Percentiles rank a stretch among this genome's conserved stretches.
phyloP scores from a whole-genome alignment of 768 basidiomycete species.

The Mrakia frigida region DNA sequence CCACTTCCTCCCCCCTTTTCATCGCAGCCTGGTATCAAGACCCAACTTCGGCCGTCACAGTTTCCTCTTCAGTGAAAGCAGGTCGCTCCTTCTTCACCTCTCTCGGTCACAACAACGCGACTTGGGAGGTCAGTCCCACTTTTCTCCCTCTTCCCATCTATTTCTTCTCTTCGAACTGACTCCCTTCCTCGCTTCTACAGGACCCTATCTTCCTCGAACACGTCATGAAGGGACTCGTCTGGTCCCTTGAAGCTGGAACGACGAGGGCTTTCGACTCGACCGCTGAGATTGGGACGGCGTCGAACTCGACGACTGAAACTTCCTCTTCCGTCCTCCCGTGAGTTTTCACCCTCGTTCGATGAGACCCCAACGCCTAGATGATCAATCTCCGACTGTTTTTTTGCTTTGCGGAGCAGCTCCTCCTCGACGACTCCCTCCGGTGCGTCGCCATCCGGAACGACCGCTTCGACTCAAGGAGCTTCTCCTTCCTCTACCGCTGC shows the following conservation, averaged over 20 bases:
- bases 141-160: background rate
- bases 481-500: background rate
- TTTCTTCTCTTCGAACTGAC: background rate
- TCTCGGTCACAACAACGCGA: slow-evolving; percentile 71
- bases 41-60: slow-evolving; percentile 57
- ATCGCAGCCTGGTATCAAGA: slow-evolving; percentile 67
- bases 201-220: slow-evolving; percentile 66
- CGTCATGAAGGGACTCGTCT: slow-evolving; percentile 67
- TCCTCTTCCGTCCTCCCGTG: background rate
- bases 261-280: slow-evolving; percentile 39
- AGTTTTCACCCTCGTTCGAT: no score
- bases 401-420: background rate
- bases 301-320: background rate
- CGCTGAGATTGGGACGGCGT: background rate
- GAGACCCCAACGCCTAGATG: no score
- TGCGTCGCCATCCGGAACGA: background rate
- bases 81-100: slow-evolving; percentile 81
- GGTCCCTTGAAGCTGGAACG: slow-evolving; percentile 66
- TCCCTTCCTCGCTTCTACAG: slow-evolving; percentile 43
- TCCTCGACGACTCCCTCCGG: background rate
- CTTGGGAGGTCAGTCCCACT: slow-evolving; percentile 58
- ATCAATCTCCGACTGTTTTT: background rate
- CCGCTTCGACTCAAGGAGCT: background rate
- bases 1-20: background rate
- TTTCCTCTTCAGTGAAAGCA: slow-evolving; percentile 43